Percentiles rank a stretch among this genome's conserved stretches.
Conservation (phyloP, 2,329 filamentous ascomycete species). For the Passalora sequoiae region DNA sequence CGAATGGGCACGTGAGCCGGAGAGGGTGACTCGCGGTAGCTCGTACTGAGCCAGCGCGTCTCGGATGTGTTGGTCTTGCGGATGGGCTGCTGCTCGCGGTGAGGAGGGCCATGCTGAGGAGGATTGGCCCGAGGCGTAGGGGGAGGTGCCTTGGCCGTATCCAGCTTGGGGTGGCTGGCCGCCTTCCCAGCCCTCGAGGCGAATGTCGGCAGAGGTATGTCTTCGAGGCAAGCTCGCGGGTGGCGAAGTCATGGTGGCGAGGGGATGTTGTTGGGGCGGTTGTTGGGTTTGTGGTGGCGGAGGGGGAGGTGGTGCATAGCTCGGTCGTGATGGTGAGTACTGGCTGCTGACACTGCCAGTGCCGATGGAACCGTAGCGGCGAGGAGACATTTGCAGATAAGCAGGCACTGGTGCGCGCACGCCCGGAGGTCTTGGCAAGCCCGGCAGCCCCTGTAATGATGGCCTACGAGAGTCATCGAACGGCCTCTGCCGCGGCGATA, state of each 20-base stretch:
- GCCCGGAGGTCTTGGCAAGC: slow-evolving; percentile 51
- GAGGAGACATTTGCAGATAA: slow-evolving; percentile 72
- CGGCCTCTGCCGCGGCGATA: slow-evolving; percentile 81
- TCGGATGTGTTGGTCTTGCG: slow-evolving; percentile 58
- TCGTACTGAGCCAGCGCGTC: slow-evolving; percentile 63
- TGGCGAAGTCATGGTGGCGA: slow-evolving; percentile 53
- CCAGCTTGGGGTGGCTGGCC: slow-evolving; percentile 56
- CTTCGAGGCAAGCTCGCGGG: slow-evolving; percentile 68
- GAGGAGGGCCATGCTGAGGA: slow-evolving; percentile 63
- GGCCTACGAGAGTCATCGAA: slow-evolving; percentile 75
- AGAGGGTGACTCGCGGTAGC: slow-evolving; percentile 49
- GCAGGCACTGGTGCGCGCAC: slow-evolving; percentile 75
- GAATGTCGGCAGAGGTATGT: slow-evolving; percentile 93
- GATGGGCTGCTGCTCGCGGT: slow-evolving; percentile 44
- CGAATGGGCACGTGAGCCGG: slow-evolving; percentile 34
- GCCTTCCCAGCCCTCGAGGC: slow-evolving; percentile 63
- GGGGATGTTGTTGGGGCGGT: slow-evolving; percentile 58
- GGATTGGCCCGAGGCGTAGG: slow-evolving; percentile 60
- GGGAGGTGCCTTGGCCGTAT: slow-evolving; percentile 50
- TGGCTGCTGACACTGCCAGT: slow-evolving; percentile 57
- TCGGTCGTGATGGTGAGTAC: slow-evolving; percentile 66
- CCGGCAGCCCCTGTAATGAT: slow-evolving; percentile 58
- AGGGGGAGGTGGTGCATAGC: slow-evolving; percentile 46
- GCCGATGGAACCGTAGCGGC: slow-evolving; percentile 77
- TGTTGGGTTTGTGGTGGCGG: slow-evolving; percentile 45